A percentile compares a stretch with the other conserved stretches of the same genome.
Conservation (phyloP, 768 basidiomycete species). For the Boletus insuetus region DNA sequence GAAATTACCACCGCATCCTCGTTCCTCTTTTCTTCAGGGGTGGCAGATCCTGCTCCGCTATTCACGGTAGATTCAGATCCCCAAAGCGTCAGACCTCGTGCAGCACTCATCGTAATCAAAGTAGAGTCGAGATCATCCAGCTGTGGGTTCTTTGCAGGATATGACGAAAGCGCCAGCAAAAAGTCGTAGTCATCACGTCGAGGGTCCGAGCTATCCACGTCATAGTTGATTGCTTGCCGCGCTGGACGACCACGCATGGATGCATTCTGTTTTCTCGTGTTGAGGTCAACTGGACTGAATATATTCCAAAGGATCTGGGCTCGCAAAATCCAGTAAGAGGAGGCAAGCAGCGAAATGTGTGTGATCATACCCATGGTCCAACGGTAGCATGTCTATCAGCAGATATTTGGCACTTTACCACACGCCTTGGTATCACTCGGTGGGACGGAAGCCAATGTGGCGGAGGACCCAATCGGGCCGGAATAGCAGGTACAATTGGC, state of each 20-base stretch:
- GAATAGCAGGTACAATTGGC: constrained; percentile 33
- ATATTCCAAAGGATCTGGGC: constrained; percentile 47
- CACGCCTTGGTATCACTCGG: constrained; percentile 42
- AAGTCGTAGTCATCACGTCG: constrained; percentile 52
- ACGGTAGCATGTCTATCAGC: constrained; percentile 49
- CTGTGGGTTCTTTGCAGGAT: constrained; percentile 39
- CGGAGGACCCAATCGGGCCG: constrained; percentile 34
- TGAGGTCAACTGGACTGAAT: constrained; percentile 35
- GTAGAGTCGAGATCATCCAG: constrained; percentile 49
- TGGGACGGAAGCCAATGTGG: constrained; percentile 51
- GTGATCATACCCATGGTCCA: constrained; percentile 50
- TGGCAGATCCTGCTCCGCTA: neutral
- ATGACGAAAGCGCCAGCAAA: constrained; percentile 39
- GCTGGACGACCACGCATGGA: constrained; percentile 35
- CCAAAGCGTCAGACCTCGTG: constrained; percentile 53
- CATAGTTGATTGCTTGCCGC: constrained; percentile 14
- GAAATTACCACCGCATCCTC: neutral
- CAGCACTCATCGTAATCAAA: constrained; percentile 45
- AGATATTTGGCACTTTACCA: constrained; percentile 46
- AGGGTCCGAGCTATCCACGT: constrained; percentile 14
- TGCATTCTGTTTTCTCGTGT: constrained; percentile 42
- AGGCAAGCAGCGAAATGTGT: neutral
- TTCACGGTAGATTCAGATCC: constrained; percentile 13
- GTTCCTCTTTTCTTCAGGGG: neutral
- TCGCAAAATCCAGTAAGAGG: constrained; percentile 2